Evolutionary conservation across 2,329 filamentous ascomycete genomes (phyloP).

Genomic region (Paracoccidioides brasiliensis): DNA sequence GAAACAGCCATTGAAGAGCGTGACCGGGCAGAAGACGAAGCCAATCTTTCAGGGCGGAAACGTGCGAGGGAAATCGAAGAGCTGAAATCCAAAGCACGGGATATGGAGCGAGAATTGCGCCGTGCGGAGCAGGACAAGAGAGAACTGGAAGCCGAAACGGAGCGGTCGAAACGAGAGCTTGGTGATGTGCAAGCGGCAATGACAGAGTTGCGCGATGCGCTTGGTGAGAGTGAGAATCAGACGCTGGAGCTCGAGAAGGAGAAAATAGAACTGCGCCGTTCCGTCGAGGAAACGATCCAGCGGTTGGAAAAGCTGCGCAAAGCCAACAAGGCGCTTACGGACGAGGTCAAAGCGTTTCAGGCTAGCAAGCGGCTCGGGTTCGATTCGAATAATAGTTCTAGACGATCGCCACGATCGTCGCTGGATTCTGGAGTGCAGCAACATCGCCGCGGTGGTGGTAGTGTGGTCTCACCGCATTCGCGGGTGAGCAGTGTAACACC

Average conservation of each 20-base stretch:
- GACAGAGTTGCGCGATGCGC: constrained; percentile 59
- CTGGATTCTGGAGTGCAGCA: not conserved
- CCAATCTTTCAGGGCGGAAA: constrained; percentile 60
- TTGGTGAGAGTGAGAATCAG: constrained; percentile 81
- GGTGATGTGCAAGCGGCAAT: constrained; percentile 65
- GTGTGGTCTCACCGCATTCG: constrained; percentile 36
- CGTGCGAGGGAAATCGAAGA: constrained; percentile 78
- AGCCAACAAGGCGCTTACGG: constrained; percentile 46
- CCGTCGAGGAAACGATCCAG: constrained; percentile 63
- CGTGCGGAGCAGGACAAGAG: constrained; percentile 61
- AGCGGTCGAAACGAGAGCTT: constrained; percentile 58
- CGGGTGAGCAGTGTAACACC: constrained; percentile 24
- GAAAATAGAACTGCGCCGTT: constrained; percentile 57
- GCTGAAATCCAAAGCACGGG: constrained; percentile 61
- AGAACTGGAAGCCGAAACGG: constrained; percentile 59
- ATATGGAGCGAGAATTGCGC: constrained; percentile 66
- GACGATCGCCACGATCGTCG: constrained; percentile 24
- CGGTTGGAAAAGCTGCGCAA: constrained; percentile 70
- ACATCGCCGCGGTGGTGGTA: not conserved
- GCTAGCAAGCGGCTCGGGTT: constrained; percentile 17
- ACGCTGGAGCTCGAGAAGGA: constrained; percentile 74
- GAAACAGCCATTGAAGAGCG: constrained; percentile 87
- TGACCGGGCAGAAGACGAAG: constrained; percentile 83
- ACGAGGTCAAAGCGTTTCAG: constrained; percentile 39
- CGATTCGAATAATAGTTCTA: constrained; percentile 38